A percentile compares a stretch with the other conserved stretches of the same genome.
Evolutionary conservation across 805 yeast species (phyloP).

Genomic region (Kodamaea fukazawae): DNA sequence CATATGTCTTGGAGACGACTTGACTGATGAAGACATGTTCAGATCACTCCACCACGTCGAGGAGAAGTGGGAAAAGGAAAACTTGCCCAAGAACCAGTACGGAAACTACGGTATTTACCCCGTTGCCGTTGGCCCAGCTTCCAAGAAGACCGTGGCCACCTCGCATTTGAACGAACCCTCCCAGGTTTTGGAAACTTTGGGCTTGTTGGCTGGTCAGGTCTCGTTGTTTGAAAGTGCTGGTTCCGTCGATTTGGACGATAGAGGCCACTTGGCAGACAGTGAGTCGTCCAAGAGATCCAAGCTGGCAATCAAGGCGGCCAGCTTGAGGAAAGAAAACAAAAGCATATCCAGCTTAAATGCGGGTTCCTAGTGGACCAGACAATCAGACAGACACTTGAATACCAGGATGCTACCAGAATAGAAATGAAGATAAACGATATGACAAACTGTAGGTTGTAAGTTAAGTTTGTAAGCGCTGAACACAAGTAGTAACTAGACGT

Average conservation of each 20-base stretch:
- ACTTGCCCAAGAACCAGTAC: conserved; percentile 42
- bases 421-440: background rate
- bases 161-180: conserved; percentile 81
- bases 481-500: no score
- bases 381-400: no score
- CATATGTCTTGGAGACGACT: conserved; percentile 91
- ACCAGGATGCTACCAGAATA: no score
- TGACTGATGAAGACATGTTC: conserved; percentile 98
- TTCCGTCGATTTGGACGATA: conserved; percentile 68
- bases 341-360: conserved; percentile 2
- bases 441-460: background rate
- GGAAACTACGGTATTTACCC: conserved; percentile 70
- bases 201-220: conserved; percentile 74
- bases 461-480: no score
- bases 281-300: conserved; percentile 43
- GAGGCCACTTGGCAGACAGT: conserved; percentile 63
- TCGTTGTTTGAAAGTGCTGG: conserved; percentile 78
- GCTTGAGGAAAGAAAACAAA: conserved; percentile 12
- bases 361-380: background rate
- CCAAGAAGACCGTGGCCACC: conserved; percentile 79
- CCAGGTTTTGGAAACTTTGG: conserved; percentile 82
- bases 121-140: conserved; percentile 90
- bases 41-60: conserved; percentile 67
- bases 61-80: conserved; percentile 44
- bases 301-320: conserved; percentile 32